These are phyloP conservation scores for Sphagnum contortum DNA, from an alignment of 225 moss, liverwort and hornwort species.

Conservation along the genomic window DNA sequence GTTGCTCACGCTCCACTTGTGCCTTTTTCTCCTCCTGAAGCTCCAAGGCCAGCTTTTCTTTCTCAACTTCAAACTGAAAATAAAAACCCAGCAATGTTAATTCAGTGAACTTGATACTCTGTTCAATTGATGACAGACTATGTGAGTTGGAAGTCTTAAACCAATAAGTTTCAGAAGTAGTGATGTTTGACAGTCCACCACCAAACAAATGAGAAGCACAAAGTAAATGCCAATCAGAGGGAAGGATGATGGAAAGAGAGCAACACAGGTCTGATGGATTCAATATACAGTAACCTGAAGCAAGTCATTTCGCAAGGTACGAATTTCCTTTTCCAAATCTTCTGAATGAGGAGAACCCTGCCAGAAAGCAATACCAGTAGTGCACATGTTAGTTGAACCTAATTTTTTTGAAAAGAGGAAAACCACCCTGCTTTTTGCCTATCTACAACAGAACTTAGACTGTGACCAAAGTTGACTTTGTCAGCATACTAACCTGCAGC, in stretches of 20 bases:
- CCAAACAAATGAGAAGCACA: background rate
- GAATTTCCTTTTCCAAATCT: slow-evolving; percentile 78
- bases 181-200: background rate
- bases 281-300: slow-evolving; percentile 44
- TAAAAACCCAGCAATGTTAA: background rate
- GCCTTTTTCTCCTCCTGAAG: slow-evolving; percentile 81
- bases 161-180: no score
- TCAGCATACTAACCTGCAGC: slow-evolving; percentile 44
- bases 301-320: slow-evolving; percentile 73
- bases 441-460: no score
- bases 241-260: no score
- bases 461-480: no score
- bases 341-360: slow-evolving; percentile 74
- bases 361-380: background rate
- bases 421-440: no score
- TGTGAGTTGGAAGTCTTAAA: no score
- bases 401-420: no score
- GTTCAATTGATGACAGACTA: no score
- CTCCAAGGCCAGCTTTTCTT: slow-evolving; percentile 69
- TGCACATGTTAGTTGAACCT: no score
- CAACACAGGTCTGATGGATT: no score
- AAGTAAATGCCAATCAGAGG: background rate
- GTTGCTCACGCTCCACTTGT: slow-evolving; percentile 63
- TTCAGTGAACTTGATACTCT: background rate
- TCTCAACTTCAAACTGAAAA: slow-evolving; percentile 70